A percentile compares a stretch with the other conserved stretches of the same genome.
These are phyloP conservation scores for Fraxinus platypoda DNA, from an alignment of 305 asterid species.

Conservation along the genomic window DNA sequence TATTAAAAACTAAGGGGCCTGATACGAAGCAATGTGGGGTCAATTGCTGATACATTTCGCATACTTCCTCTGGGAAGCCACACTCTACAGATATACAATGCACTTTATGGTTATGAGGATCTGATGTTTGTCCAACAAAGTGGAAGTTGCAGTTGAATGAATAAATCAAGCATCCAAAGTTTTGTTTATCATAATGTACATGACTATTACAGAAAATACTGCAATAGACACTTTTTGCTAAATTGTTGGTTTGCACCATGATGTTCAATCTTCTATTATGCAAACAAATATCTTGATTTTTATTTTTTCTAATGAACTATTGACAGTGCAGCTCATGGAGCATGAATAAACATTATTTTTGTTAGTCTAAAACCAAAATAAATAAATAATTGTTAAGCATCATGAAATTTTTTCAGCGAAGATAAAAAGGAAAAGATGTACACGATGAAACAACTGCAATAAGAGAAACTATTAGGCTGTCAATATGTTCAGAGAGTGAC, in stretches of 20 bases:
- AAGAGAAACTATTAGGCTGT: neutral
- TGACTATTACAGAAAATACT: constrained; percentile 21
- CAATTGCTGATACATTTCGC: constrained; percentile 55
- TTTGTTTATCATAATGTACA: constrained; percentile 35
- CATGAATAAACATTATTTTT: neutral
- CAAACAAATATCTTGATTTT: neutral
- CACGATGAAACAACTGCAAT: neutral
- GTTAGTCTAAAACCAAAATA: neutral
- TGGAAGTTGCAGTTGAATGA: constrained; percentile 28
- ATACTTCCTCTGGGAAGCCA: constrained; percentile 14
- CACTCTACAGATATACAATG: constrained; percentile 4
- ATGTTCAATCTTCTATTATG: neutral
- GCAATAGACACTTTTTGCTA: constrained; percentile 13
- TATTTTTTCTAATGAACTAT: neutral
- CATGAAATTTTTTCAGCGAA: neutral
- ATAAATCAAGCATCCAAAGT: constrained; percentile 30
- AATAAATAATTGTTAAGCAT: neutral
- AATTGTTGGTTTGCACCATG: constrained; percentile 1
- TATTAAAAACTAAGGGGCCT: constrained; percentile 79
- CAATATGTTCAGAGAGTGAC: neutral
- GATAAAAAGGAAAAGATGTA: neutral
- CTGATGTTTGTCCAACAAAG: constrained; percentile 17
- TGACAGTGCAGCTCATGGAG: neutral
- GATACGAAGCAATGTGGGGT: constrained; percentile 79
- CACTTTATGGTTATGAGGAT: constrained; percentile 17